Evolutionary conservation across 1,284 basidiomycete species (phyloP).

Genomic region (Apiotrichum akiyoshidainum): DNA sequence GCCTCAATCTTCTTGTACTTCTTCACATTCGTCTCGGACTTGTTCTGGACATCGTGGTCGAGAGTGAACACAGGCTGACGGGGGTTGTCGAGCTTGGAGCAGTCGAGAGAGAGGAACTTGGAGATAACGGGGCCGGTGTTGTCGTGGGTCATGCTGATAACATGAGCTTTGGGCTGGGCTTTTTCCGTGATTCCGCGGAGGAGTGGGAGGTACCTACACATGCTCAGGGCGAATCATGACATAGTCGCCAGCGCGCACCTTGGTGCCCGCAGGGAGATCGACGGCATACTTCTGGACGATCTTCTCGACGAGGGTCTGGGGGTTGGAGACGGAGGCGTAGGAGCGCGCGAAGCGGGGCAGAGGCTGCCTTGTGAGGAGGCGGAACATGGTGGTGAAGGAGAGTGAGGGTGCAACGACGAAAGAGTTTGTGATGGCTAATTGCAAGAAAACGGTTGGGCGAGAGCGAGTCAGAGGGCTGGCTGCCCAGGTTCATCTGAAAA

Average conservation of each 20-base stretch:
- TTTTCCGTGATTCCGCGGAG: background rate
- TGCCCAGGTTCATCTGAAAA: too few species aligned
- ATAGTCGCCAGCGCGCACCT: conserved; percentile 93
- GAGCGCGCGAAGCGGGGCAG: conserved; percentile 2
- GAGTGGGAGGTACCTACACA: conserved; percentile 56
- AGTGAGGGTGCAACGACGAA: background rate
- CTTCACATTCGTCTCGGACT: conserved; percentile 82
- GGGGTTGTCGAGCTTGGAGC: conserved; percentile 76
- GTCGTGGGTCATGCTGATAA: conserved; percentile 77
- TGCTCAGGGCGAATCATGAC: conserved; percentile 97
- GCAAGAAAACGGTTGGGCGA: background rate
- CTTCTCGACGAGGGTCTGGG: conserved; percentile 94
- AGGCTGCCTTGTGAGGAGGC: background rate
- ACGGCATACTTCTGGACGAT: conserved; percentile 97
- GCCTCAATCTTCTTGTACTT: conserved; percentile 92
- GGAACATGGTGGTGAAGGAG: background rate
- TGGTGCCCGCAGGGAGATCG: conserved; percentile 69
- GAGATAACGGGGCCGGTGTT: conserved; percentile 97
- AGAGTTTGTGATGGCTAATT: background rate
- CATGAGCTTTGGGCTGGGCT: background rate
- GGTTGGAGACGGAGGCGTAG: conserved; percentile 49
- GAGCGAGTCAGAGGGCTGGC: background rate
- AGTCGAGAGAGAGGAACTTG: conserved; percentile 94
- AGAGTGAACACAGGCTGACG: conserved; percentile 83
- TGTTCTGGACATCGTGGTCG: conserved; percentile 98